phyloP scores from a whole-genome alignment of 2,329 filamentous ascomycete species.

The Fusarium sp. region DNA sequence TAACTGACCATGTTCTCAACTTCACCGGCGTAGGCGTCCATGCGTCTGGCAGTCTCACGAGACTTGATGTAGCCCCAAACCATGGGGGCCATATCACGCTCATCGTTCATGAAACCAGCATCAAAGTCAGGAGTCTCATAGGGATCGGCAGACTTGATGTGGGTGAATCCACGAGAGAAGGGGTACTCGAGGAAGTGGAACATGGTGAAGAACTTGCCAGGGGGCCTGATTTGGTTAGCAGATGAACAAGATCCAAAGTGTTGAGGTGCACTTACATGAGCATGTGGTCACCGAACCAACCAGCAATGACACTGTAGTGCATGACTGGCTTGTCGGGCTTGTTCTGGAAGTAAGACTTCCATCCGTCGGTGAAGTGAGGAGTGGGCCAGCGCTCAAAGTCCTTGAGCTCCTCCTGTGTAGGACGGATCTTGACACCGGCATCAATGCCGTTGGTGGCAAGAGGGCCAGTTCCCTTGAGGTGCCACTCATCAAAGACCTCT shows the following conservation, averaged over 20 bases:
- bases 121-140: conserved; percentile 84
- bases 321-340: conserved; percentile 90
- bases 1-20: conserved; percentile 64
- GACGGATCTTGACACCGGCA: conserved; percentile 82
- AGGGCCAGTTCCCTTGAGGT: conserved; percentile 81
- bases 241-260: too few species aligned
- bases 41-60: conserved; percentile 81
- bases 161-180: conserved; percentile 78
- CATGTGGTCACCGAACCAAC: conserved; percentile 73
- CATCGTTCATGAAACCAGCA: conserved; percentile 87
- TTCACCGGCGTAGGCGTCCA: conserved; percentile 83
- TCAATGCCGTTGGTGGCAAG: conserved; percentile 84
- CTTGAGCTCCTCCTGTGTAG: conserved; percentile 74
- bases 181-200: conserved; percentile 86
- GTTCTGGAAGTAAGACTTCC: conserved; percentile 86
- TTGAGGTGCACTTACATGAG: too few species aligned
- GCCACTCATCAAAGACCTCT: conserved; percentile 82
- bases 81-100: conserved; percentile 86
- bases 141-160: conserved; percentile 78
- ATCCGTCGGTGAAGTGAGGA: conserved; percentile 78
- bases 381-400: conserved; percentile 80
- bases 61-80: conserved; percentile 89
- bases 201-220: conserved; percentile 86
- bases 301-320: conserved; percentile 84
- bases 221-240: conserved; percentile 65